A percentile compares a stretch with the other conserved stretches of the same genome.
phyloP scores from a whole-genome alignment of 2,329 filamentous ascomycete genomes.

The Xylaria sp. region DNA sequence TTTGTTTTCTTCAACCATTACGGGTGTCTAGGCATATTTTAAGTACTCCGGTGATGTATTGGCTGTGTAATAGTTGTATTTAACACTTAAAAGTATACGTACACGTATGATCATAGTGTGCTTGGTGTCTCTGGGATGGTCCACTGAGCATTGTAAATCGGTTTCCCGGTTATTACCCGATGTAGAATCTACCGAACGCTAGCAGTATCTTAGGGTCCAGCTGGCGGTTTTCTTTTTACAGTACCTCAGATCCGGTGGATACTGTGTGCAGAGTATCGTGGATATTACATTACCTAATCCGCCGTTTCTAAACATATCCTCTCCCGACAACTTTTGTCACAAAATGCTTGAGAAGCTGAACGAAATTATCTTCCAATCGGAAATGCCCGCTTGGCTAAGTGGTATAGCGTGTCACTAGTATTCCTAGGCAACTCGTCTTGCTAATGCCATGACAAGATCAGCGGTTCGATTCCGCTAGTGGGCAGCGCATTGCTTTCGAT shows the following conservation, averaged over 20 bases:
- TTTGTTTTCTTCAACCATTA: too few species aligned
- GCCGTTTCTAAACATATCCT: not conserved
- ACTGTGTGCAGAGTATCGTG: not conserved
- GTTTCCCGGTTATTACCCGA: not conserved
- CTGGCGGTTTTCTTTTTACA: not conserved
- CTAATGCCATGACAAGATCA: slow-evolving; percentile 21
- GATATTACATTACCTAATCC: too few species aligned
- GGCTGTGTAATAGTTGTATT: too few species aligned
- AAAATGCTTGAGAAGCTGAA: not conserved
- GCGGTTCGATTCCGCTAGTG: slow-evolving; percentile 23
- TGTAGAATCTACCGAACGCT: not conserved
- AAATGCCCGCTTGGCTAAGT: slow-evolving; percentile 26
- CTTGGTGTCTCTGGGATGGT: too few species aligned
- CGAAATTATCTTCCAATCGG: too few species aligned
- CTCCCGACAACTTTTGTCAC: not conserved
- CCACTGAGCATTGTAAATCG: too few species aligned
- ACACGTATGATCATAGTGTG: too few species aligned
- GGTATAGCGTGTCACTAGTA: slow-evolving; percentile 29
- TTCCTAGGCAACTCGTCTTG: not conserved
- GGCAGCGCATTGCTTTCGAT: not conserved
- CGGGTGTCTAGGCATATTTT: too few species aligned
- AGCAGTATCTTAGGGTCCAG: not conserved
- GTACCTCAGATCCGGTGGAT: not conserved
- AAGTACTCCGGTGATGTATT: too few species aligned
- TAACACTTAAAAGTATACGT: too few species aligned